These are phyloP conservation scores for Penicillium sp. DNA, from an alignment of 2,329 filamentous ascomycete genomes.

Conservation along the genomic window DNA sequence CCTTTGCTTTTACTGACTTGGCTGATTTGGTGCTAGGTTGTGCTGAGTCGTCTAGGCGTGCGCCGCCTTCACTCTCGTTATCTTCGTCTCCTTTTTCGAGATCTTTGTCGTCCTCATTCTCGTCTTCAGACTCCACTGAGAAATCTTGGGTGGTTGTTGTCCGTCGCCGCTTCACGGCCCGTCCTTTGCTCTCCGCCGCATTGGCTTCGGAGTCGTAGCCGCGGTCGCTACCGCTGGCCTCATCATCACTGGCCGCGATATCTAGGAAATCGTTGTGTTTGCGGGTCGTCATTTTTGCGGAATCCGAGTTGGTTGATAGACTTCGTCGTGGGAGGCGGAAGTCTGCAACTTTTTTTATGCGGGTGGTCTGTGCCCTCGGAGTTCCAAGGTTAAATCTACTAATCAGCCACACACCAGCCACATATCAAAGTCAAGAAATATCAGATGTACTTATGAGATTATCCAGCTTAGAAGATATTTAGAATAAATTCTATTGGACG, in stretches of 20 bases:
- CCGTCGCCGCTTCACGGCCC: slow-evolving; percentile 33
- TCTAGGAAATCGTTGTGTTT: slow-evolving; percentile 43
- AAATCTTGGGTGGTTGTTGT: slow-evolving; percentile 23
- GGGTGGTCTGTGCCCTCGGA: slow-evolving; percentile 14
- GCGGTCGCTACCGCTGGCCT: slow-evolving; percentile 32
- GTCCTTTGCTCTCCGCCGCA: slow-evolving; percentile 41
- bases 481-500: too few relatives aligned
- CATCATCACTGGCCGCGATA: slow-evolving; percentile 36
- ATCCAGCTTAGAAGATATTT: neutral
- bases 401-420: neutral
- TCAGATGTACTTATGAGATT: neutral
- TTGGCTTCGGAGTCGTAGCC: slow-evolving; percentile 48
- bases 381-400: neutral
- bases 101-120: slow-evolving; percentile 14
- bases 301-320: neutral
- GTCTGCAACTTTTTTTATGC: slow-evolving; percentile 11
- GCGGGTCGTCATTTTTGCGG: slow-evolving; percentile 35
- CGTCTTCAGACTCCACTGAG: slow-evolving; percentile 44
- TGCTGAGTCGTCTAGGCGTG: slow-evolving; percentile 13
- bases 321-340: neutral
- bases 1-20: slow-evolving; percentile 6
- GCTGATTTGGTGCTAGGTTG: slow-evolving; percentile 8
- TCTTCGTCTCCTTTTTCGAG: slow-evolving; percentile 9
- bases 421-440: neutral
- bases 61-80: slow-evolving; percentile 7